Conservation (phyloP, 2,329 filamentous ascomycete genomes). For the Lachnellula willkommii region DNA sequence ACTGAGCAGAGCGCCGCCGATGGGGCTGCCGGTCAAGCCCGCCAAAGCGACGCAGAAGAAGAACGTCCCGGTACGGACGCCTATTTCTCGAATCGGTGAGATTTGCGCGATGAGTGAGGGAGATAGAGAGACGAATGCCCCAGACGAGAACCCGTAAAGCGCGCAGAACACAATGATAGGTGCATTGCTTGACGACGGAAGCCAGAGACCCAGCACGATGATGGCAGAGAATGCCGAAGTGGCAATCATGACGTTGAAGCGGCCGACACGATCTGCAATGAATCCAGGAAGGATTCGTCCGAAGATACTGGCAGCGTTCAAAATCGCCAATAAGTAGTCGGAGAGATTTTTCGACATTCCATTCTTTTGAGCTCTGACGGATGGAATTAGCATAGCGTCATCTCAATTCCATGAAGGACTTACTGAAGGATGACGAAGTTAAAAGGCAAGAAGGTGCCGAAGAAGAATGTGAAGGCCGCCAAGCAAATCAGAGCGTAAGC, state of each 20-base stretch:
- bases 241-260: slow-evolving; percentile 49
- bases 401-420: slow-evolving; percentile 1
- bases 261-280: slow-evolving; percentile 48
- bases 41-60: slow-evolving; percentile 59
- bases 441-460: slow-evolving; percentile 50
- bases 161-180: slow-evolving; percentile 59
- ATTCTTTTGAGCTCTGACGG: slow-evolving; percentile 36
- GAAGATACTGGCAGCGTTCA: slow-evolving; percentile 48
- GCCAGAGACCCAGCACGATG: slow-evolving; percentile 48
- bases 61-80: slow-evolving; percentile 59
- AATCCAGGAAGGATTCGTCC: slow-evolving; percentile 51
- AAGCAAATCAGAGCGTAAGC: slow-evolving; percentile 35
- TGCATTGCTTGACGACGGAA: slow-evolving; percentile 46
- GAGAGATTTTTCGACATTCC: slow-evolving; percentile 46
- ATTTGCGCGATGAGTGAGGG: slow-evolving; percentile 66
- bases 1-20: slow-evolving; percentile 57
- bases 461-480: slow-evolving; percentile 42
- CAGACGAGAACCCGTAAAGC: slow-evolving; percentile 66
- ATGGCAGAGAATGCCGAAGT: slow-evolving; percentile 41
- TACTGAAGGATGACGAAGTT: slow-evolving; percentile 38
- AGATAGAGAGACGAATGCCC: slow-evolving; percentile 58
- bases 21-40: slow-evolving; percentile 61
- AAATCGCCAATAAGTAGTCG: slow-evolving; percentile 48
- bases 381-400: slow-evolving; percentile 17
- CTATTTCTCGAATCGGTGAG: slow-evolving; percentile 63